Percentiles rank a stretch among this genome's conserved stretches.
Evolutionary conservation across 108 stramenopile genomes (phyloP).

Genomic region (Pseudonitzschia multistriata): DNA sequence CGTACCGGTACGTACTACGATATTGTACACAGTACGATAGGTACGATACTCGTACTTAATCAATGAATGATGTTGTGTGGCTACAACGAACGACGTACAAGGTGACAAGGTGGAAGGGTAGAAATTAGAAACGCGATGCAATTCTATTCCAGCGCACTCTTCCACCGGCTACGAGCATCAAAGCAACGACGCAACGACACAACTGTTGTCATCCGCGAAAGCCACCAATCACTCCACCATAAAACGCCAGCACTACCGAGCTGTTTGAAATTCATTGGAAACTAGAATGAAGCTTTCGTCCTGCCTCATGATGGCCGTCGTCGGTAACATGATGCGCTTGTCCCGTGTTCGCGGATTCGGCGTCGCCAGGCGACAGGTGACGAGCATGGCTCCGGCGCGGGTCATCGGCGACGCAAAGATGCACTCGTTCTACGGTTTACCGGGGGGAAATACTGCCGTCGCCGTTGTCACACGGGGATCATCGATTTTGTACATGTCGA

Average conservation of each 20-base stretch:
- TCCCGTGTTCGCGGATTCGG: conserved; percentile 9
- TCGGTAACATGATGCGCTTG: conserved; percentile 15
- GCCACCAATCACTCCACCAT: no score
- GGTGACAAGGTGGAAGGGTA: no score
- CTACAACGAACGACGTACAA: neutral
- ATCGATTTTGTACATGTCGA: conserved; percentile 8
- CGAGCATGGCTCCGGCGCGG: neutral
- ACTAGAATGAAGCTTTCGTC: conserved; percentile 13
- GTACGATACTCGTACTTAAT: neutral
- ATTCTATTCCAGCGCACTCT: neutral
- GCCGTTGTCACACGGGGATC: neutral
- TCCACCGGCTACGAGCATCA: no score
- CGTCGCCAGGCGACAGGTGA: conserved; percentile 11
- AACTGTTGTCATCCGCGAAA: neutral
- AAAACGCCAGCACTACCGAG: no score
- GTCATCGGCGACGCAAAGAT: neutral
- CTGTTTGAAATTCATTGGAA: neutral
- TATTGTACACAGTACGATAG: neutral
- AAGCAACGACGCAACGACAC: neutral
- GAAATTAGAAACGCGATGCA: neutral
- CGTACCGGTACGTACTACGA: neutral
- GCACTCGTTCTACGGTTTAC: neutral
- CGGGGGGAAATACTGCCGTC: neutral
- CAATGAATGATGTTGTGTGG: neutral
- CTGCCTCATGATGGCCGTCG: conserved; percentile 10